Evolutionary conservation across 768 basidiomycete species (phyloP), one percentile per base, ranked within the genome.

Genomic region (Panellus pusillus): DNA sequence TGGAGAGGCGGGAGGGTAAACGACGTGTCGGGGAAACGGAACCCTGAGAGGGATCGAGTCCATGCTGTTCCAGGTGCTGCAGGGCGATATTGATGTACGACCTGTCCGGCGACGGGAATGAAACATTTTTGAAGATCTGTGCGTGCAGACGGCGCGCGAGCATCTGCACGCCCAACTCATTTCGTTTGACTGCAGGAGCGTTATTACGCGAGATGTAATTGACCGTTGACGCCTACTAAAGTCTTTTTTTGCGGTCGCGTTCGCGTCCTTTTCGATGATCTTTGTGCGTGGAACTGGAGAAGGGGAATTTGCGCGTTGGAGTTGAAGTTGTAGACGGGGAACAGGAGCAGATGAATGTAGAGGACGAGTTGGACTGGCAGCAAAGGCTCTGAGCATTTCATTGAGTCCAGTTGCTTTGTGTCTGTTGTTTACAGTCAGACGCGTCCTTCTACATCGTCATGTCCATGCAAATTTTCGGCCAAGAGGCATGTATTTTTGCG

Each of bases 141-240:
- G 74, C 66, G 68, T 94, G 93, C 7, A 97, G 71, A n/a, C 75
- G 74, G 9, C 83, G 80, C 14, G 93, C 90, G 48, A 98, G 82
- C 50, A 97, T 82, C 66, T 98, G 95, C 7, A 98, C 94, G n/a
- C 95, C 95, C 38, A 93, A 77, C 55, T 88, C 83, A 65, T 97
- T 98, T 49, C 92, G 80, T 66, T 85, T 83, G 55, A 78, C 85
- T 85, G 52, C 15, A 29, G 24, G 36, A 47, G 19, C 2, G 32
- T 54, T 11, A 60, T 17, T 19, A 7, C 37, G 27, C 42, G 38
- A n/a, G 28, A 35, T 35, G 6, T 9, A 18, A 42, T 20, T 28
- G 44, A 28, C 19, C n/a, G 6, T 37, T 20, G 1, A 19, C 3
- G 43, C 60, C 31, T 40, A 60, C 56, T 56, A 20, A 49, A 44